Evolutionary conservation across 2,329 filamentous ascomycete genomes (phyloP).

Genomic region (Colletotrichum brevisporum): DNA sequence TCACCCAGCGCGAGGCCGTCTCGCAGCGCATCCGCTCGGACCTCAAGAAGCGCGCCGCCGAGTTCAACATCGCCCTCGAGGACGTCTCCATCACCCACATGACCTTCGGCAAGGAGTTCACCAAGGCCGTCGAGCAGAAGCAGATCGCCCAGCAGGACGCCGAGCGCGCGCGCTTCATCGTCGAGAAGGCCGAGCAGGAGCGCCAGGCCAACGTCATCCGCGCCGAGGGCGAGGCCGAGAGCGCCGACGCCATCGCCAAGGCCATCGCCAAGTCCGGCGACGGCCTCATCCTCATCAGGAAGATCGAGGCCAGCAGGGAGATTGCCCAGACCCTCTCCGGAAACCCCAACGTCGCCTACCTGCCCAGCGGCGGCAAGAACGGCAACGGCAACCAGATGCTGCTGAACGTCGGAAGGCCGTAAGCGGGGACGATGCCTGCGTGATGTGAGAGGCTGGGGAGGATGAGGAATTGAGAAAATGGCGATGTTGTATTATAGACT

Average conservation of each 20-base stretch:
- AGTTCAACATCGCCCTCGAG: conserved; percentile 99
- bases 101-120: conserved; percentile 99
- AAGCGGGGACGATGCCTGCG: conserved; percentile 27
- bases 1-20: conserved; percentile 98
- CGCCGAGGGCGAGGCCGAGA: conserved; percentile 97
- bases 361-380: conserved; percentile 80
- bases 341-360: conserved; percentile 96
- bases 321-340: conserved; percentile 90
- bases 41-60: conserved; percentile 89
- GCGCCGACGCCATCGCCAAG: conserved; percentile 93
- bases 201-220: conserved; percentile 98
- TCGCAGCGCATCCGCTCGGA: conserved; percentile 94
- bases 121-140: conserved; percentile 98
- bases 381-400: conserved; percentile 69
- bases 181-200: conserved; percentile 99
- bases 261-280: conserved; percentile 94
- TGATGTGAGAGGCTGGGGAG: not conserved
- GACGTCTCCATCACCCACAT: conserved; percentile 99
- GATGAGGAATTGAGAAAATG: conserved; percentile 21
- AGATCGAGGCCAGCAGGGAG: conserved; percentile 96
- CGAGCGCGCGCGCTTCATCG: conserved; percentile 96
- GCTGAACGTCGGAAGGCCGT: conserved; percentile 65
- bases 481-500: conserved; percentile 39
- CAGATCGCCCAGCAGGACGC: conserved; percentile 99
- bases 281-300: conserved; percentile 93